Conservation (phyloP, 176 grass and related monocot genomes). For the Hordeum marinum region DNA sequence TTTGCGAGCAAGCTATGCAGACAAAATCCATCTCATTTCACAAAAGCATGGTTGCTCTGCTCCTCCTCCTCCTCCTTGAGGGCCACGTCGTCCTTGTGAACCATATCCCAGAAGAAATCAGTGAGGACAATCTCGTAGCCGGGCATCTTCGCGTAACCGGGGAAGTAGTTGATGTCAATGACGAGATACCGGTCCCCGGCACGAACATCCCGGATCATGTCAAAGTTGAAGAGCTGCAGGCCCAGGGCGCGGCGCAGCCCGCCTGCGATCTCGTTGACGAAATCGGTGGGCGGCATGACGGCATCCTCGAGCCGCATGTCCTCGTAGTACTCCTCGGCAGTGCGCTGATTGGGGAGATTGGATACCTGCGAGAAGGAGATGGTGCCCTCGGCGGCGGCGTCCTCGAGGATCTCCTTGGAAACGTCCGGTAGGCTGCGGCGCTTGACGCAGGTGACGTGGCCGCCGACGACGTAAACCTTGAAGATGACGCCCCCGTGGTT, state of each 20-base stretch:
- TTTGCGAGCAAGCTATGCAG: not conserved
- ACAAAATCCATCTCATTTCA: conserved; percentile 26
- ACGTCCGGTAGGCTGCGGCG: conserved; percentile 86
- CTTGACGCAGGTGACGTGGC: conserved; percentile 78
- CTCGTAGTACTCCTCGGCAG: conserved; percentile 50
- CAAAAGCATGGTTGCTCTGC: conserved; percentile 1
- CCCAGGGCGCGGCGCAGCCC: conserved; percentile 66
- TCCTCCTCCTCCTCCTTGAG: conserved; percentile 19
- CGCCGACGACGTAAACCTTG: conserved; percentile 91
- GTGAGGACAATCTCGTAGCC: conserved; percentile 67
- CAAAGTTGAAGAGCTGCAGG: conserved; percentile 87
- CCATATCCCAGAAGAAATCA: conserved; percentile 76
- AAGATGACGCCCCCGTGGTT: conserved; percentile 96
- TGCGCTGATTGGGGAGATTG: conserved; percentile 46
- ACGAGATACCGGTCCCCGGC: conserved; percentile 73
- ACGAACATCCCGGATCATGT: conserved; percentile 77
- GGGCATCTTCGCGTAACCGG: conserved; percentile 89
- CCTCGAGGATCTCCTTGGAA: conserved; percentile 54
- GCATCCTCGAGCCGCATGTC: conserved; percentile 53
- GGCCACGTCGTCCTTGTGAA: conserved; percentile 33
- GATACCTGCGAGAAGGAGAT: conserved; percentile 90
- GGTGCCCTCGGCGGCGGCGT: conserved; percentile 45
- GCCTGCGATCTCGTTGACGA: conserved; percentile 55
- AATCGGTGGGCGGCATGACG: conserved; percentile 53
- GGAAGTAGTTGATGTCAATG: conserved; percentile 97